Conservation (phyloP, 148 eudicot species). For the Rheum nobile region DNA sequence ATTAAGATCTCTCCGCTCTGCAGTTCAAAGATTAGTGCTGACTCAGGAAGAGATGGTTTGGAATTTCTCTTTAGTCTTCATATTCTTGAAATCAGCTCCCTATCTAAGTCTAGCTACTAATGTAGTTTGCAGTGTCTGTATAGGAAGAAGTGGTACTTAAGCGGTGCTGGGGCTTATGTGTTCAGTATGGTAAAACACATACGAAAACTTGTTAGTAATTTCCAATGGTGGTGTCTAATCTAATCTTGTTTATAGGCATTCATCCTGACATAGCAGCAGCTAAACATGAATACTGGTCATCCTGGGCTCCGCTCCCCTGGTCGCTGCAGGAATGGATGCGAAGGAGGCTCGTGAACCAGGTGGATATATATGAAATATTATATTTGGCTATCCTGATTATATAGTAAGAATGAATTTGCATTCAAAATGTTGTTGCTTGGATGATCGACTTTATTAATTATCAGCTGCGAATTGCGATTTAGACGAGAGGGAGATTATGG, state of each 20-base stretch:
- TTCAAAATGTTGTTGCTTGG: not conserved
- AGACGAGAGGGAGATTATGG: slow-evolving; percentile 36
- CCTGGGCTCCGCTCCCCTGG: slow-evolving; percentile 68
- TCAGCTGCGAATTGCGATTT: slow-evolving; percentile 15
- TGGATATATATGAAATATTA: not conserved
- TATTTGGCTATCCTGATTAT: not conserved
- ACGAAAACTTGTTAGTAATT: not conserved
- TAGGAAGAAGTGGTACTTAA: slow-evolving; percentile 96
- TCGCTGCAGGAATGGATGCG: slow-evolving; percentile 70
- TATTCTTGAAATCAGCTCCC: slow-evolving; percentile 7
- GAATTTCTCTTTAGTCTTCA: not conserved
- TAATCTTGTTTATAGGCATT: slow-evolving; percentile 30
- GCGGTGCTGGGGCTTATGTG: slow-evolving; percentile 89
- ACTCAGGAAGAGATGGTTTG: slow-evolving; percentile 81
- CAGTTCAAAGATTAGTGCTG: slow-evolving; percentile 63
- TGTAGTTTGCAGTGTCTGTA: slow-evolving; percentile 24
- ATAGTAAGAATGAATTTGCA: not conserved
- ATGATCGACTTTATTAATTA: too few species aligned
- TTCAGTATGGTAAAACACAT: slow-evolving; percentile 53
- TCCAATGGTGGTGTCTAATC: not conserved
- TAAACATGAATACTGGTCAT: slow-evolving; percentile 76
- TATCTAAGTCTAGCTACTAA: slow-evolving; percentile 13
- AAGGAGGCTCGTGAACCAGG: slow-evolving; percentile 32
- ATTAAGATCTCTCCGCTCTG: slow-evolving; percentile 45
- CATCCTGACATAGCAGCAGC: slow-evolving; percentile 75